Base-by-base conservation (phyloP, 495 filamentous ascomycete genomes). In the Talaromyces stipitatus region DNA sequence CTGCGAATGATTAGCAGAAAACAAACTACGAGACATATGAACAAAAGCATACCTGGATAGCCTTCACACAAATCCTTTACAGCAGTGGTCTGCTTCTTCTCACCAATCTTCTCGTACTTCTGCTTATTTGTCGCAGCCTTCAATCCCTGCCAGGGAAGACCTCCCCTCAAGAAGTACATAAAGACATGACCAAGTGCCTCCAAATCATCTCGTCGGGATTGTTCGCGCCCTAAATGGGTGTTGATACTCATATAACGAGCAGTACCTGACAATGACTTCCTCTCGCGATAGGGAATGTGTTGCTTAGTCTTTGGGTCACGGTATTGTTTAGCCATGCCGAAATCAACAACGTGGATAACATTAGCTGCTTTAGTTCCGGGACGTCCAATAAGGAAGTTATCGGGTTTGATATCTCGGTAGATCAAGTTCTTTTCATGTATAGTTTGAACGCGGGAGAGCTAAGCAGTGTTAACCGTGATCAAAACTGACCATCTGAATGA, bases 391-490 rank as follows among this genome's bases (percentile, higher is more conserved):
- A 99, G 85, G 77, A 99, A 99, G 75, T 99, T 99, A 75, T 99
- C 94, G 11, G 94, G 94, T 72, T 99, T 99, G 77, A 99, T 99
- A 68, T 99, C 94, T 55, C 94, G 88, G 72, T 99, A 99, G 64
- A 99, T 99, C 36, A 97, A 79, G 70, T 99, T 99, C 83, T 97
- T 99, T 75, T 99, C 94, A 73, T 99, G 94, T 59, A 99, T 99
- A 0, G 94, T 99, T 81, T 99, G 94, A 24, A 99, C 95, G 56
- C 94, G 84, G 33, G 95, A 99, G 38, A 99, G 81, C 91, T 92
- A 66, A 5, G 48, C 2, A 50, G 24, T 18, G 16, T 52, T 71
- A 58, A 72, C 45, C 11, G 51, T 10, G 54, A 26, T 51, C 53
- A n/a, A 38, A 16, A 8, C 18, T 11, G 20, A 50, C 33, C 26